Base-by-base conservation (phyloP, 1,284 basidiomycete species). In the Ustilago bromivora region DNA sequence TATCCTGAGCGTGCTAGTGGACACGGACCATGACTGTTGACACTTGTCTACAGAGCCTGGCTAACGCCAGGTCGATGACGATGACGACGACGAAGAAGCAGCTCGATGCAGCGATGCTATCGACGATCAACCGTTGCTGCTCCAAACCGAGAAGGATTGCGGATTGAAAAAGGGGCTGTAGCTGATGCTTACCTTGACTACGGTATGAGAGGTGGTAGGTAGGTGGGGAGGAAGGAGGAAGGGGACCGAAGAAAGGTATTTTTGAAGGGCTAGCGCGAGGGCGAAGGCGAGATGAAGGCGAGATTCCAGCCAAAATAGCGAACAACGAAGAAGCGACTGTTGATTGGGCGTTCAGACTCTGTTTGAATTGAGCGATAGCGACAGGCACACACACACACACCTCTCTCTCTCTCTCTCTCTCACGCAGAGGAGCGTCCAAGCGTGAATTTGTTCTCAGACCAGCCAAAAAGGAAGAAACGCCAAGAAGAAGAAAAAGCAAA, bases 171-270 rank as follows among this genome's bases (percentile, higher is more conserved):
- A 55, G 56, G 52, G 61, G 43, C n/a, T 19, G 43, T 32, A 63
- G 56, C 2, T 23, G 60, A 72, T 65, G 69, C 75, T 77, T 72
- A 77, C 75, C 66, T 73, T 53, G 63, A 62, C 70, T 71, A 72
- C 69, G 46, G 46, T 54, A 46, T 32, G 71, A 74, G 71, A 54
- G 70, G 75, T 75, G 71, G 75, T 67, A 73, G 74, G 53, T 79
- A 70, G 70, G 77, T 73, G 61, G 57, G 47, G 51, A 46, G 57
- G 73, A 65, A 69, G 57, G 64, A 57, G 58, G 53, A 63, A 34
- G 63, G 57, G 41, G 68, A 51, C 46, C 57, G 51, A 67, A 63
- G 66, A 58, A 49, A 51, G 57, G 66, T 66, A 66, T 62, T 71
- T 77, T 77, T 73, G 51, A 71, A 64, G 66, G 75, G 58, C 41